A percentile compares a stretch with the other conserved stretches of the same genome.
These are phyloP conservation scores for Neofusicoccum cordaticola DNA, from an alignment of 2,329 filamentous ascomycete species.

Conservation along the genomic window DNA sequence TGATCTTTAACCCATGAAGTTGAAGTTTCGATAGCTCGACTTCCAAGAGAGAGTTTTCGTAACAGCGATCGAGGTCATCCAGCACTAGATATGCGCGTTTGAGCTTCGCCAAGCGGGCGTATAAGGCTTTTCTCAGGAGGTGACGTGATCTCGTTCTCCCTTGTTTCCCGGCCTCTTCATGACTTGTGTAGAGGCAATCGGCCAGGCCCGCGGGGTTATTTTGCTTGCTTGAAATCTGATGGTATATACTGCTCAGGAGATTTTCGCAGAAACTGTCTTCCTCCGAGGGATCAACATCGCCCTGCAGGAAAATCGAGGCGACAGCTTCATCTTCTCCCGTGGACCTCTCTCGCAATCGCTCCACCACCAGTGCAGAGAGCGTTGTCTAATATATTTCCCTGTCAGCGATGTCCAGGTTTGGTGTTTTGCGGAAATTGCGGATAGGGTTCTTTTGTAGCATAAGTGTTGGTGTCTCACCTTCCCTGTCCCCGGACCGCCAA, in stretches of 20 bases:
- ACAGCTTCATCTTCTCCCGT: background rate
- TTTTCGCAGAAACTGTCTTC: background rate
- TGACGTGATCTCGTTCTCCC: background rate
- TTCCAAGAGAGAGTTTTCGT: background rate
- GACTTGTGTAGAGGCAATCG: background rate
- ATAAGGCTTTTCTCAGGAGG: background rate
- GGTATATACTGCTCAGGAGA: conserved; percentile 5
- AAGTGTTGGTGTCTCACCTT: background rate
- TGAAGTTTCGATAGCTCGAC: background rate
- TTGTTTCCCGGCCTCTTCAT: background rate
- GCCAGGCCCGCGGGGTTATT: background rate
- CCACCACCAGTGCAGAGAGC: conserved; percentile 1
- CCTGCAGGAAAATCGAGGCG: background rate
- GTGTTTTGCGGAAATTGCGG: background rate
- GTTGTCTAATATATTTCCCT: conserved; percentile 1
- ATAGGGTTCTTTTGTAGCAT: too few species aligned
- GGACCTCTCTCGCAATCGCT: background rate
- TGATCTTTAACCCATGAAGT: background rate
- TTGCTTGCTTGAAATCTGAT: background rate
- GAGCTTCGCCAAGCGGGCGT: background rate
- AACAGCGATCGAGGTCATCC: conserved; percentile 6
- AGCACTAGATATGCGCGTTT: background rate
- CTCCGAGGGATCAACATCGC: background rate
- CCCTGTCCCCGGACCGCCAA: conserved; percentile 15
- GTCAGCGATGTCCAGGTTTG: background rate